Evolutionary conservation across 2,329 filamentous ascomycete species (phyloP), one percentile per base, ranked within the genome.

Genomic region (Rosellinia necatrix): DNA sequence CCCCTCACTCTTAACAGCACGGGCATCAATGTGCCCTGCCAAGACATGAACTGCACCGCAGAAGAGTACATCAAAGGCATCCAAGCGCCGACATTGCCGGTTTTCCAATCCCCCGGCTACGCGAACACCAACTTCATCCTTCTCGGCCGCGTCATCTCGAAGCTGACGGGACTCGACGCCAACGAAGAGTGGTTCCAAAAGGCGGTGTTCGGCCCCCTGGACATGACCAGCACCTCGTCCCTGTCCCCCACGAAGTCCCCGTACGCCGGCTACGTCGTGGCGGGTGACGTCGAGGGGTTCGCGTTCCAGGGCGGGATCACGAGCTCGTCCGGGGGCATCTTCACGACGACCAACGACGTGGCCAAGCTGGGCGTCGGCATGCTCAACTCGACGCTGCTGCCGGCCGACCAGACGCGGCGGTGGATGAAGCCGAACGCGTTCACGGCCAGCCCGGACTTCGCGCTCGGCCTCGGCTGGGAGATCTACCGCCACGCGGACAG

Each of bases 381-480:
- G 27, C 64, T 77, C 2, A 67, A 69, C 41, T 72, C 72, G 4
- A 68, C 66, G 0, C 67, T 78, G 5, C 64, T 78, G 3, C 29
- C 65, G 12, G 34, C 58, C 5, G 62, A 68, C 15, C 64, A 68
- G 35, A 76, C 73, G 13, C 67, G 71, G 8, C 69, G 66, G 41
- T 78, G 75, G 75, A 61, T 78, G 37, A 75, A 76, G 52, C 75
- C 75, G 0, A 69, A 69, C 5, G 60, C 73, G 2, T 71, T 74
- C 61, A 76, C 72, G 2, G 68, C 70, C 1, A 66, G 65, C 5
- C 58, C 70, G 0, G 55, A 65, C 3, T 70, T 70, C 50, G 69
- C 73, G 3, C 58, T 74, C 12, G 74, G 75, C 10, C 60, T 61
- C 9, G 68, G 71, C 2, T 77, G 72, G 71, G 71, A 75, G 49